Evolutionary conservation across 345 rosid species (phyloP).

Genomic region (Syzygium oleosum): DNA sequence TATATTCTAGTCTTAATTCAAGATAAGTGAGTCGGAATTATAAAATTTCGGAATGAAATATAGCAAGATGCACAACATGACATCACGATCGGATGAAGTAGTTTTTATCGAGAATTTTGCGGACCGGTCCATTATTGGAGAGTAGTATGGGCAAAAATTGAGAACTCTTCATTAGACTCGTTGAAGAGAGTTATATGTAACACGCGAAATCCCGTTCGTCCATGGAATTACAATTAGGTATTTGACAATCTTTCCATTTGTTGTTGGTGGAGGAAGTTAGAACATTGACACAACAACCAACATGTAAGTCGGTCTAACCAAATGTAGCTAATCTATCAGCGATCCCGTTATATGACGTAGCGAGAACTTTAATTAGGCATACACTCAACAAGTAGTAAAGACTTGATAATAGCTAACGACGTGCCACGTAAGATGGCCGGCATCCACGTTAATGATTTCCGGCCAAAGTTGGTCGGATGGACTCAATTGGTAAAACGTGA

Average conservation of each 20-base stretch:
- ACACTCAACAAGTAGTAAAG: not conserved
- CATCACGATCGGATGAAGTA: accelerated
- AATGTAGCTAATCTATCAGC: not conserved
- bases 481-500: too few relatives aligned
- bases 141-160: not conserved
- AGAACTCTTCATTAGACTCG: not conserved
- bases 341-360: not conserved
- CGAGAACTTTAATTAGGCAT: not conserved
- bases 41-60: not conserved
- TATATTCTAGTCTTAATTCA: not conserved
- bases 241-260: accelerated
- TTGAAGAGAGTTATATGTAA: too few relatives aligned
- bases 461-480: too few relatives aligned
- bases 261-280: not conserved
- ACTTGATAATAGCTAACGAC: not conserved
- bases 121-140: not conserved
- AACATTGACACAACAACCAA: accelerated
- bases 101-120: not conserved
- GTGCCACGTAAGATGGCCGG: too few relatives aligned
- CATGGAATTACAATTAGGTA: accelerated
- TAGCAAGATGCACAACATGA: not conserved
- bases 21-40: accelerated
- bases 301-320: accelerated
- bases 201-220: not conserved
- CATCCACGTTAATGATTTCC: too few relatives aligned